These are phyloP conservation scores for Mixia osmundae DNA, from an alignment of 1,284 basidiomycete species.

Conservation along the genomic window DNA sequence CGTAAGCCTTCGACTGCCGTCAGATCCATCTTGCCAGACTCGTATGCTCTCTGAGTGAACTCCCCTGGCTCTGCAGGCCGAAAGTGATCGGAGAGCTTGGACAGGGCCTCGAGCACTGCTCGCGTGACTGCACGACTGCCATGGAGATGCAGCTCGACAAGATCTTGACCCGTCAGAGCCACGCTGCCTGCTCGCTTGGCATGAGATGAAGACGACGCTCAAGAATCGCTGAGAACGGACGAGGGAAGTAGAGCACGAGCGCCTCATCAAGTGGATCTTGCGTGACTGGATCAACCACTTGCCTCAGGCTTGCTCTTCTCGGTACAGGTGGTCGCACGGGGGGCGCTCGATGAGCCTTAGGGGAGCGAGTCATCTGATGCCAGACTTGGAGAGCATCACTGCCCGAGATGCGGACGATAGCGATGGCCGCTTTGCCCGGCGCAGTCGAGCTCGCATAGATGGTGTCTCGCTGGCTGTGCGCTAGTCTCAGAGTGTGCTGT, in stretches of 20 bases:
- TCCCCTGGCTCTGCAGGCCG: constrained; percentile 59
- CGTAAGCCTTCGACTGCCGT: constrained; percentile 63
- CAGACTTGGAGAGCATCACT: constrained; percentile 39
- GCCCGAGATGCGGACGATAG: constrained; percentile 56
- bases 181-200: constrained; percentile 21
- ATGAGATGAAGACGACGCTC: constrained; percentile 3
- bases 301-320: constrained; percentile 44
- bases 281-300: constrained; percentile 38
- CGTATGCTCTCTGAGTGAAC: constrained; percentile 59
- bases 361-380: constrained; percentile 34
- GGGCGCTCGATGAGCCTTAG: too few relatives aligned
- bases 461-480: too few relatives aligned
- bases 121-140: constrained; percentile 57
- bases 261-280: constrained; percentile 49
- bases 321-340: constrained; percentile 25
- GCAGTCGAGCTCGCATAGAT: constrained; percentile 72
- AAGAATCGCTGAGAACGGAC: constrained; percentile 26
- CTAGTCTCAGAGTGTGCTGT: too few relatives aligned
- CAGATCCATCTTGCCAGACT: constrained; percentile 51
- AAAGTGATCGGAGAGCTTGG: constrained; percentile 32
- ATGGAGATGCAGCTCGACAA: constrained; percentile 66
- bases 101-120: constrained; percentile 39
- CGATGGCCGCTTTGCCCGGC: constrained; percentile 54
- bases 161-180: constrained; percentile 50
- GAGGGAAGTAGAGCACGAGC: constrained; percentile 53